Evolutionary conservation across 169 alveolate genomes (phyloP).

Genomic region (Plasmodium vinckei): DNA sequence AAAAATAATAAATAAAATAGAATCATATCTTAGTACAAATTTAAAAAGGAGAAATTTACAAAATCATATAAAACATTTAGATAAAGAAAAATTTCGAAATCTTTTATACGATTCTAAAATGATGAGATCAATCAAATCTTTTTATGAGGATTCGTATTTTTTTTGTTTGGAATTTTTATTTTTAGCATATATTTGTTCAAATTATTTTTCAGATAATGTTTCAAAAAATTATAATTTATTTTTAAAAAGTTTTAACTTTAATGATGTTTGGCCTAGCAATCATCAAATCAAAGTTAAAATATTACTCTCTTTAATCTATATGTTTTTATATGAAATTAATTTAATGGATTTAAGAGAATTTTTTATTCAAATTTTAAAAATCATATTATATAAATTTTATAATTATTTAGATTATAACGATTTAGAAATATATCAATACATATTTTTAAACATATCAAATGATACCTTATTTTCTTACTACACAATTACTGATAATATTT

Average conservation of each 20-base stretch:
- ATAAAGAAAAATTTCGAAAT: constrained; percentile 16
- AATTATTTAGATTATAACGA: constrained; percentile 52
- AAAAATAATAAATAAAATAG: constrained; percentile 51
- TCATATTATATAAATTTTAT: constrained; percentile 56
- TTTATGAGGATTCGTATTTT: constrained; percentile 29
- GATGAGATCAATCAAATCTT: constrained; percentile 9
- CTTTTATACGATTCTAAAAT: constrained; percentile 38
- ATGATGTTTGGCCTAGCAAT: constrained; percentile 49
- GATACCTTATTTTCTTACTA: constrained; percentile 38
- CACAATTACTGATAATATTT: constrained; percentile 30
- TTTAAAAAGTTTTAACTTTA: constrained; percentile 47
- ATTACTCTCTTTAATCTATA: constrained; percentile 31
- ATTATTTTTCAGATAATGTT: constrained; percentile 53
- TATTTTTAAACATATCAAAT: constrained; percentile 57
- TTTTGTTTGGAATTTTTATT: constrained; percentile 39
- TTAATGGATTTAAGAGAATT: constrained; percentile 27
- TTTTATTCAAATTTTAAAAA: constrained; percentile 38
- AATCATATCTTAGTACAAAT: constrained; percentile 9
- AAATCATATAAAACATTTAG: constrained; percentile 31
- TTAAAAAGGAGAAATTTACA: constrained; percentile 24
- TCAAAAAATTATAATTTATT: constrained; percentile 23
- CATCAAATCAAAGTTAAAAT: constrained; percentile 56
- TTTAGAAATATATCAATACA: constrained; percentile 47
- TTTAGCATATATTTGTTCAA: constrained; percentile 59
- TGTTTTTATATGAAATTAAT: constrained; percentile 46